A percentile compares a stretch with the other conserved stretches of the same genome.
Conservation (phyloP, 768 basidiomycete species). For the Royoungia palumana region DNA sequence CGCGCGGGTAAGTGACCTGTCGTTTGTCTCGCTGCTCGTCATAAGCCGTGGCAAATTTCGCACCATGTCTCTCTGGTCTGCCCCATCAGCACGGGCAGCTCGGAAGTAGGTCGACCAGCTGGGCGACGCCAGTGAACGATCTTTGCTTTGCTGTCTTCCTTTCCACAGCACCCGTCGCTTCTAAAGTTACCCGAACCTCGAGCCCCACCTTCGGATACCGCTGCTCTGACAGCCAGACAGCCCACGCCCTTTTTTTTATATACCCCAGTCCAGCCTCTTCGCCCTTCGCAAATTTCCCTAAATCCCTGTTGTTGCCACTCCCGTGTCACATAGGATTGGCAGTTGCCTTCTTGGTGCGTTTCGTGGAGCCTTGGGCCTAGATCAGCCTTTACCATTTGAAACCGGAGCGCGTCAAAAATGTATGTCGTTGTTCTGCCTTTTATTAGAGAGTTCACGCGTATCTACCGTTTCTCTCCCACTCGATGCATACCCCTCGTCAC, state of each 20-base stretch:
- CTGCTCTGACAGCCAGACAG: background rate
- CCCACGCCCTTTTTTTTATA: background rate
- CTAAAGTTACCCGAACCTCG: background rate
- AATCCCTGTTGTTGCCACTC: too few species aligned
- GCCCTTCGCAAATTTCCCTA: background rate
- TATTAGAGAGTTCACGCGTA: too few species aligned
- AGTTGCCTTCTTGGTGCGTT: too few species aligned
- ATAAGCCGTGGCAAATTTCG: slow-evolving; percentile 4
- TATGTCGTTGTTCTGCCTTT: slow-evolving; percentile 1
- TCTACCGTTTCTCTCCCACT: background rate
- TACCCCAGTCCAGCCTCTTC: too few species aligned
- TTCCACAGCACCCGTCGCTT: background rate
- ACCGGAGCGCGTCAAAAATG: background rate
- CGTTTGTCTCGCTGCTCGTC: slow-evolving; percentile 2
- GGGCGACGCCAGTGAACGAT: background rate
- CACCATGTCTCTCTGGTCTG: slow-evolving; percentile 3
- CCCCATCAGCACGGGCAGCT: background rate
- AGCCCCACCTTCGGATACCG: background rate
- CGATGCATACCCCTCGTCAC: background rate
- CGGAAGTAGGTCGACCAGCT: background rate
- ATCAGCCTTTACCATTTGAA: background rate
- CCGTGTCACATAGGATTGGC: too few species aligned
- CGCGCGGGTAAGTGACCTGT: too few species aligned
- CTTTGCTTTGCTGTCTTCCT: background rate
- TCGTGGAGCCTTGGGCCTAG: too few species aligned